Base-by-base conservation (phyloP, 768 basidiomycete species). In the Kwoniella mangroviensis region DNA sequence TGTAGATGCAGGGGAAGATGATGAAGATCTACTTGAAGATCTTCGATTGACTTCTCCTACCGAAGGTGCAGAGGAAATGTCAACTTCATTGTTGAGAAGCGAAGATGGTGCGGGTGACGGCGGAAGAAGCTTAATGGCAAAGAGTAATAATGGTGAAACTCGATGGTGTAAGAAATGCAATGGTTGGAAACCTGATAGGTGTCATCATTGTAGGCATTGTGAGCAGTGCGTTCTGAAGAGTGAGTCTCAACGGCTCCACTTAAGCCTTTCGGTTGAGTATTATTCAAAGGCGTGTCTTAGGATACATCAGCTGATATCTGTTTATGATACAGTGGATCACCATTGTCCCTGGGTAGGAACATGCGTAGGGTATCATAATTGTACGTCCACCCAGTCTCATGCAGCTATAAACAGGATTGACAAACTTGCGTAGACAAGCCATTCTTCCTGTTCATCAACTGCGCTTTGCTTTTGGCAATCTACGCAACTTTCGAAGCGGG, bases 181-280 rank as follows among this genome's bases (percentile, higher is more conserved):
- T 5, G 73, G 70, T 1, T 76, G 77, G 77, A 83, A 83, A 69
- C 82, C 82, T 13, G 80, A 81, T 69, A 64, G 82, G 53, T 78
- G 76, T 51, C 82, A 83, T 72, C 82, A 83, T 72, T 83, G 82
- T 70, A 71, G 79, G 2, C 74, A 68, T 58, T 83, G 82, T 63
- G 42, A 72, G 28, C 54, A 52, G 41, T 83, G 82, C 65, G 71
- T 77, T 0, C 59, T 83, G 55, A 81, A 79, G 57, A 80, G 78
- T 79, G 42, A 71, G 45, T 34, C 6, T 5, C 34, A 34, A 7
- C 6, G 34, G 34, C 34, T 19, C 19, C 45, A 49, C 19, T 49
- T 17, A 4, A 6, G 3, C 13, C 45, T 13, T 49, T 49, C 45
- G 15, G 45, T 1, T 17, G 9, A 1, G 74, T 73, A 15, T 28